phyloP scores from a whole-genome alignment of 2,329 filamentous ascomycete genomes.

The Ceratocystis diversiconidia region DNA sequence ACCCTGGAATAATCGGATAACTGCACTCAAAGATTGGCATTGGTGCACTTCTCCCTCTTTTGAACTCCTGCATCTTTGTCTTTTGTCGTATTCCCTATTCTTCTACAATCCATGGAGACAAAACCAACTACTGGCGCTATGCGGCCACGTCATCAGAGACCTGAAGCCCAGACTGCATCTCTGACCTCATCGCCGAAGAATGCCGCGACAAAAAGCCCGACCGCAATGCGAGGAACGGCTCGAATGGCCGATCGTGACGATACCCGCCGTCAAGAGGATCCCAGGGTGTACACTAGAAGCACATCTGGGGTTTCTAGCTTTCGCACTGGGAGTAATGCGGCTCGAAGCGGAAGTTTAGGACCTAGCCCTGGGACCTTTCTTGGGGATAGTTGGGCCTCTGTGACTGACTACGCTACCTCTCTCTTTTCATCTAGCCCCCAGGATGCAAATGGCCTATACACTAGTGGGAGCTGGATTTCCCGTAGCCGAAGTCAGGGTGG shows the following conservation, averaged over 20 bases:
- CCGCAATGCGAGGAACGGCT: constrained; percentile 16
- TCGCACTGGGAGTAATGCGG: background rate
- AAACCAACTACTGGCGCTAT: background rate
- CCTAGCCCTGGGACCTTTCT: constrained; percentile 13
- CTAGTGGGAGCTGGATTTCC: background rate
- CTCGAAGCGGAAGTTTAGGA: constrained; percentile 9
- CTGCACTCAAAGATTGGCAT: background rate
- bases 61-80: background rate
- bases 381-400: constrained; percentile 16
- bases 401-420: constrained; percentile 18
- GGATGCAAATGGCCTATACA: background rate
- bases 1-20: background rate
- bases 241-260: constrained; percentile 14
- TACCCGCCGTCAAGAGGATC: background rate
- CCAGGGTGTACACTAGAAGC: background rate
- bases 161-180: background rate
- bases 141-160: background rate
- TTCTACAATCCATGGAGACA: background rate
- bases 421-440: constrained; percentile 11
- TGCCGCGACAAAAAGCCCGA: constrained; percentile 6
- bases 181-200: background rate
- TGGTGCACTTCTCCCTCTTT: background rate
- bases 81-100: background rate
- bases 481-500: constrained; percentile 12
- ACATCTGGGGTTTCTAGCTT: background rate